phyloP scores from a whole-genome alignment of 352 stramenopile genomes.

The Pythium dissimile region DNA sequence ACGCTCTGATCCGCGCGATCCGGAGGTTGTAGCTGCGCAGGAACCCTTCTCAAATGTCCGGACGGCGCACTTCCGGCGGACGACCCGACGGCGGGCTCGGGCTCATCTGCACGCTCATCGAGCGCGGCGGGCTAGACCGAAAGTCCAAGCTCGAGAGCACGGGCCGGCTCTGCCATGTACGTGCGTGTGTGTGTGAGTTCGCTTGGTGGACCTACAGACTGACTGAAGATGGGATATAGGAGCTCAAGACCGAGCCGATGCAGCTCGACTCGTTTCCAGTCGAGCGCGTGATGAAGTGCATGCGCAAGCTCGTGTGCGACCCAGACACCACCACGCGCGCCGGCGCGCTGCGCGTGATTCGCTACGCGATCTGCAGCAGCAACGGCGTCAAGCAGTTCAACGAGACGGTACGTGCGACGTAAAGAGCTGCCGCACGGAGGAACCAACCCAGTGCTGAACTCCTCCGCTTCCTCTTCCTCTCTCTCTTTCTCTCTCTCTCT shows the following conservation, averaged over 20 bases:
- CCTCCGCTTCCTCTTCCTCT: too few species aligned
- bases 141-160: conserved; percentile 88
- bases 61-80: conserved; percentile 29
- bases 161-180: conserved; percentile 66
- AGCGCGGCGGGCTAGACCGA: conserved; percentile 76
- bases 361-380: conserved; percentile 82
- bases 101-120: conserved; percentile 82
- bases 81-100: conserved; percentile 54
- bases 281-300: conserved; percentile 75
- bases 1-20: too few species aligned
- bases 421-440: too few species aligned
- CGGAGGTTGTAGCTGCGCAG: too few species aligned
- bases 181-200: conserved; percentile 26
- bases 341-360: conserved; percentile 70
- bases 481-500: neutral
- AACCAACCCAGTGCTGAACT: too few species aligned
- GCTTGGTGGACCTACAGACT: neutral
- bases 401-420: conserved; percentile 51
- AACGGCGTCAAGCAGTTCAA: conserved; percentile 62
- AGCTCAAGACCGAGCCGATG: conserved; percentile 84
- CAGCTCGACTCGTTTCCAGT: conserved; percentile 80
- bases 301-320: conserved; percentile 73
- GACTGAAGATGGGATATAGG: conserved; percentile 23
- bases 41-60: conserved; percentile 21
- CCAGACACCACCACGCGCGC: conserved; percentile 76